Conservation (phyloP, 2,329 filamentous ascomycete species). For the Phoma sp. region DNA sequence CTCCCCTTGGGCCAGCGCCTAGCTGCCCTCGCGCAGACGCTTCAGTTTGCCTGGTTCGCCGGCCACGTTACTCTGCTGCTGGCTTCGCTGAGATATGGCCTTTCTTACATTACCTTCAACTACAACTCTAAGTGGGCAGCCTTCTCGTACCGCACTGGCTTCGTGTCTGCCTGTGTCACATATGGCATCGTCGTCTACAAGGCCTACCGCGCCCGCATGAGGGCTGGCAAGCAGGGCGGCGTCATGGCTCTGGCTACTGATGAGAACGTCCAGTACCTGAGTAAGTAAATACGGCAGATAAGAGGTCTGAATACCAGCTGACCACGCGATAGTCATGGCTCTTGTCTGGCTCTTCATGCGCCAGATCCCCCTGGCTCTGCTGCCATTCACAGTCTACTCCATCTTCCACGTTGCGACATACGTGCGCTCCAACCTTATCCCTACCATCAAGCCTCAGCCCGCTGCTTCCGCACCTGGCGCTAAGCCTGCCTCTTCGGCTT, state of each 20-base stretch:
- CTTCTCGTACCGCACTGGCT: slow-evolving; percentile 88
- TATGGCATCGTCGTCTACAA: slow-evolving; percentile 99
- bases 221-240: slow-evolving; percentile 71
- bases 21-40: slow-evolving; percentile 79
- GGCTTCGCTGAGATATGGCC: slow-evolving; percentile 77
- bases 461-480: slow-evolving; percentile 57
- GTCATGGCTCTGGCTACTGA: slow-evolving; percentile 74
- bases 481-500: slow-evolving; percentile 64
- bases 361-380: slow-evolving; percentile 86
- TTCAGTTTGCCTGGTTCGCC: slow-evolving; percentile 77
- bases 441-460: slow-evolving; percentile 75
- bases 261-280: slow-evolving; percentile 97
- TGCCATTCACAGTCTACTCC: slow-evolving; percentile 96
- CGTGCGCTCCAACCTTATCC: slow-evolving; percentile 89
- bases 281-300: slow-evolving; percentile 63
- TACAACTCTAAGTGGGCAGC: slow-evolving; percentile 77
- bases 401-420: slow-evolving; percentile 99
- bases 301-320: slow-evolving; percentile 24
- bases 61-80: slow-evolving; percentile 89
- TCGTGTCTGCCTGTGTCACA: slow-evolving; percentile 85
- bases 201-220: slow-evolving; percentile 84
- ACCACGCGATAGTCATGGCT: slow-evolving; percentile 73
- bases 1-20: slow-evolving; percentile 77
- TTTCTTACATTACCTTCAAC: slow-evolving; percentile 91
- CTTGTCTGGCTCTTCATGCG: slow-evolving; percentile 92